Evolutionary conservation across 2,329 filamentous ascomycete genomes (phyloP).

Genomic region (Kalaharituber pfeilii): DNA sequence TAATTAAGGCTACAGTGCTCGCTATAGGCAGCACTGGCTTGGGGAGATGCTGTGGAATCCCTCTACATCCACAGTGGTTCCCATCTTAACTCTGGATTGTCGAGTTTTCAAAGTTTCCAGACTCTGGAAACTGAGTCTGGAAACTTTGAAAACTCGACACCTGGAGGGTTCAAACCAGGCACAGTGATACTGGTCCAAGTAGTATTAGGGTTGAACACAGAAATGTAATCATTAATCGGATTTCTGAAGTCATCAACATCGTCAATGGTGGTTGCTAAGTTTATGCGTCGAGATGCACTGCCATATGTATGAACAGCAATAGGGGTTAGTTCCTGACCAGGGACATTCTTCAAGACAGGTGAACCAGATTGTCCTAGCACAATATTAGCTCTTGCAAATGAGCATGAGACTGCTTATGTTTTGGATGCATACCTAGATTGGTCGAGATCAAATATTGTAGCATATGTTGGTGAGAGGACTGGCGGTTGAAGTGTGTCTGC

Average conservation of each 20-base stretch:
- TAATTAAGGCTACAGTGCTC: conserved; percentile 3
- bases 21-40: conserved; percentile 4
- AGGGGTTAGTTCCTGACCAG: conserved; percentile 5
- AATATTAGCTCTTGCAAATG: conserved; percentile 5
- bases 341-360: conserved; percentile 19
- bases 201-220: conserved; percentile 6
- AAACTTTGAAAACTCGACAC: background rate
- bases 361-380: conserved; percentile 23
- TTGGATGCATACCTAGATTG: conserved; percentile 22
- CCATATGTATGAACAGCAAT: conserved; percentile 25
- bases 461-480: conserved; percentile 19
- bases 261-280: conserved; percentile 17
- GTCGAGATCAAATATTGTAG: conserved; percentile 25
- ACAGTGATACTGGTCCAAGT: conserved; percentile 22
- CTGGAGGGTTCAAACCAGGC: conserved; percentile 11
- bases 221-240: background rate
- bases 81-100: background rate
- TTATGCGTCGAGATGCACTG: conserved; percentile 13
- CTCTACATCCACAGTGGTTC: conserved; percentile 19
- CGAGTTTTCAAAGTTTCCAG: background rate
- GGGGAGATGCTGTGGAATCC: conserved; percentile 16
- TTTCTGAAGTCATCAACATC: background rate
- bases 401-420: background rate
- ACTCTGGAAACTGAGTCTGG: no score
- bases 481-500: conserved; percentile 20